Percentiles rank a stretch among this genome's conserved stretches.
Evolutionary conservation across 2,329 filamentous ascomycete species (phyloP).

Genomic region (Alternaria gaisen): DNA sequence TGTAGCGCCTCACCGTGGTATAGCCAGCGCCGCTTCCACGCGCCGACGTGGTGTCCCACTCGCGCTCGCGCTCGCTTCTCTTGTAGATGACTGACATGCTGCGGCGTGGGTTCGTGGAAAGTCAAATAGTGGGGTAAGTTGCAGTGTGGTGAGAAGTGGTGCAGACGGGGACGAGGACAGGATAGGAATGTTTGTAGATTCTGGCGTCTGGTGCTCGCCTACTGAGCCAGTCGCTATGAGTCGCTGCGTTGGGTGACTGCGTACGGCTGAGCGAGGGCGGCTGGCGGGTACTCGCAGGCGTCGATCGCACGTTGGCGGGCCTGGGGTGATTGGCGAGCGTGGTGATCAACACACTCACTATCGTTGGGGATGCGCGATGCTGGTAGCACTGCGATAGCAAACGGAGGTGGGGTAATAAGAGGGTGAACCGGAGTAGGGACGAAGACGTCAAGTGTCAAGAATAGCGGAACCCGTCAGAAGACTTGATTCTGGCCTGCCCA

Average conservation of each 20-base stretch:
- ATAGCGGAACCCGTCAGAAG: slow-evolving; percentile 25
- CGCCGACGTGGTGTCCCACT: slow-evolving; percentile 52
- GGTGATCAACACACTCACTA: slow-evolving; percentile 22
- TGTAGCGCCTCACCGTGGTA: slow-evolving; percentile 69
- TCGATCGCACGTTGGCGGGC: slow-evolving; percentile 24
- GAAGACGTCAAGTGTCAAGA: slow-evolving; percentile 24
- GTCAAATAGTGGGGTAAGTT: slow-evolving; percentile 5
- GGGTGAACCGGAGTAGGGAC: slow-evolving; percentile 14
- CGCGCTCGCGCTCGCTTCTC: slow-evolving; percentile 54
- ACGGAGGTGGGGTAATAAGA: slow-evolving; percentile 23
- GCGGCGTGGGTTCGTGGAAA: slow-evolving; percentile 11
- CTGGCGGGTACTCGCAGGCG: slow-evolving; percentile 31
- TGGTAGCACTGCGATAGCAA: slow-evolving; percentile 8
- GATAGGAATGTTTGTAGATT: slow-evolving; percentile 4
- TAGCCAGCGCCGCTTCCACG: slow-evolving; percentile 52
- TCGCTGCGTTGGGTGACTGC: slow-evolving; percentile 17
- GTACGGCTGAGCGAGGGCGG: slow-evolving; percentile 24
- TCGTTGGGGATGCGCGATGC: slow-evolving; percentile 14
- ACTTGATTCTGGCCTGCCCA: slow-evolving; percentile 19
- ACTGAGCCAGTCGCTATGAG: slow-evolving; percentile 25
- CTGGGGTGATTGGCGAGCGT: slow-evolving; percentile 26
- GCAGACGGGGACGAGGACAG: background rate
- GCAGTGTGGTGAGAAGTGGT: slow-evolving; percentile 8
- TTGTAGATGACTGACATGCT: slow-evolving; percentile 58
- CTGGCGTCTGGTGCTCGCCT: slow-evolving; percentile 20